These are phyloP conservation scores for Dimocarpus longan DNA, from an alignment of 345 rosid genomes.

Conservation along the genomic window DNA sequence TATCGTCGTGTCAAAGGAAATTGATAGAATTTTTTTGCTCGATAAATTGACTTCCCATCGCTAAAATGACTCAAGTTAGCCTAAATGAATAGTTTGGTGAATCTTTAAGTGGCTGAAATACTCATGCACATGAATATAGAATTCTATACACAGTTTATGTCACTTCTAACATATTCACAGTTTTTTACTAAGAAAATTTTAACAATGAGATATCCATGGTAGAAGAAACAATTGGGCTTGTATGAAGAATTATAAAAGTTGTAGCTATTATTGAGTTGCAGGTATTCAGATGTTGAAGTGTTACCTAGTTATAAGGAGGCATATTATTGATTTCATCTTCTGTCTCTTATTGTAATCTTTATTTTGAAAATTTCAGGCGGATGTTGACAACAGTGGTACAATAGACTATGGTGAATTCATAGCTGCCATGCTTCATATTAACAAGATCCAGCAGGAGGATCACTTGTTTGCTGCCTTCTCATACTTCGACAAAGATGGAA, in stretches of 20 bases:
- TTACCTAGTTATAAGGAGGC: neutral
- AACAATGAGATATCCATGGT: too few relatives aligned
- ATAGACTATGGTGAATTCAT: conserved; percentile 90
- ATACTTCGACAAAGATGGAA: conserved; percentile 89
- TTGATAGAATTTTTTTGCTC: neutral
- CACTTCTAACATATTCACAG: neutral
- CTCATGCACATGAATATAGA: neutral
- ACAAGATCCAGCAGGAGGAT: conserved; percentile 84
- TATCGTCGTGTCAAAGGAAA: neutral
- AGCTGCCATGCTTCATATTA: conserved; percentile 93
- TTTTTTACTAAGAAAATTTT: too few relatives aligned
- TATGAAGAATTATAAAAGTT: neutral
- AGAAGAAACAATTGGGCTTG: neutral
- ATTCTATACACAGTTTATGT: neutral
- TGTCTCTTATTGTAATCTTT: neutral
- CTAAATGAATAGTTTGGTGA: neutral
- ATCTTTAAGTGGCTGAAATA: neutral
- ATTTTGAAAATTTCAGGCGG: conserved; percentile 56
- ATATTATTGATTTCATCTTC: neutral
- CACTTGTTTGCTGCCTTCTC: conserved; percentile 82
- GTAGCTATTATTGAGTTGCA: neutral
- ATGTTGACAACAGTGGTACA: conserved; percentile 86
- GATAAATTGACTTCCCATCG: neutral
- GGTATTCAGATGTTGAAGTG: neutral
- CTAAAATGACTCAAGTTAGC: neutral